A percentile compares a stretch with the other conserved stretches of the same genome.
Conservation (phyloP, 495 filamentous ascomycete species). For the Xylaria venustula region DNA sequence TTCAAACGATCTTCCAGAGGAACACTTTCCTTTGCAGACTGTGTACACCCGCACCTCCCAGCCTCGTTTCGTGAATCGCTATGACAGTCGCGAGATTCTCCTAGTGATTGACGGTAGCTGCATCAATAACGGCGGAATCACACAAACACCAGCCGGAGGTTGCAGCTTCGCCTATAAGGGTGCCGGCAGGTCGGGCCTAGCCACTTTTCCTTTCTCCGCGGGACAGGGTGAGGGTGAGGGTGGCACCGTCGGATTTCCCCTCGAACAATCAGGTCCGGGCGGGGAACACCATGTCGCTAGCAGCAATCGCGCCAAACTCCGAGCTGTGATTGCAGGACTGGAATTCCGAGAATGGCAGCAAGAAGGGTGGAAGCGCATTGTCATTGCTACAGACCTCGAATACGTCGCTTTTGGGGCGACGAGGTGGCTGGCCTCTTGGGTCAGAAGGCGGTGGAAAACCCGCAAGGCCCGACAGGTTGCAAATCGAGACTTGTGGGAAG, state of each 20-base stretch:
- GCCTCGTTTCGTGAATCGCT: conserved; percentile 38
- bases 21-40: conserved; percentile 35
- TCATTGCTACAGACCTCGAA: conserved; percentile 48
- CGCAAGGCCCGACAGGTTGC: conserved; percentile 11
- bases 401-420: conserved; percentile 46
- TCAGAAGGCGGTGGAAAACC: conserved; percentile 35
- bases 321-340: conserved; percentile 43
- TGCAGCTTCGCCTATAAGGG: conserved; percentile 39
- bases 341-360: conserved; percentile 36
- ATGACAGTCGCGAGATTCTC: conserved; percentile 38
- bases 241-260: conserved; percentile 29
- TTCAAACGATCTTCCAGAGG: conserved; percentile 25
- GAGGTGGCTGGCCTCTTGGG: conserved; percentile 43
- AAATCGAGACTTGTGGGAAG: conserved; percentile 47
- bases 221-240: neutral
- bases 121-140: conserved; percentile 33
- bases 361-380: conserved; percentile 41
- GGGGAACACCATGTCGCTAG: conserved; percentile 28
- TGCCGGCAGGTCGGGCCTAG: neutral
- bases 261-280: conserved; percentile 29
- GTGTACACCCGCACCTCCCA: conserved; percentile 20
- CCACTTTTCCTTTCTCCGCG: conserved; percentile 14
- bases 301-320: conserved; percentile 45
- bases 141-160: conserved; percentile 25
- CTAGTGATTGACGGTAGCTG: conserved; percentile 44